Evolutionary conservation across 305 asterid species (phyloP), one percentile per base, ranked within the genome.

Genomic region (Fraxinus nigra): DNA sequence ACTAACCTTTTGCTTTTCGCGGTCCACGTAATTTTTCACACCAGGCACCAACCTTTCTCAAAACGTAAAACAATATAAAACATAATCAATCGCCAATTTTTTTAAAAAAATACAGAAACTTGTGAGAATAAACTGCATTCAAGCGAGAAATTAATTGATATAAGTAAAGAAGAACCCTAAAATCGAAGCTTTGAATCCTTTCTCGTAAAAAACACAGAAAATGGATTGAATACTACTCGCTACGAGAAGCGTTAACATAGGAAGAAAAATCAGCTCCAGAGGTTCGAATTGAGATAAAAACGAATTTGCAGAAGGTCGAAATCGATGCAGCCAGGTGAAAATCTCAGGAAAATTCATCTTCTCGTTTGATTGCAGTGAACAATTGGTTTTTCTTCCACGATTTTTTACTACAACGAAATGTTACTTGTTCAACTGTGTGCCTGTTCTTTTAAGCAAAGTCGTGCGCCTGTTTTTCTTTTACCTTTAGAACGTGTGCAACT

Each of bases 211-310:
- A n/a, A 81, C 84, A 14, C 75, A 78, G 56, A 91, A 6, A 70
- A 90, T 3, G 54, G 97, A 90, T 56, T 81, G 91, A 70, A 91
- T 7, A 26, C 82, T 26, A 76, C 89, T 87, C 79, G 98, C 96
- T 8, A 90, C 1, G 43, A 91, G 78, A 32, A 96, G 59, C 77
- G 97, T 86, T 22, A 91, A 33, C 20, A 91, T 20, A 70, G 98
- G 98, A 72, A 82, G 34, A 13, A 87, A 32, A 38, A 93, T 59
- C 37, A 96, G 90, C 79, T 82, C 84, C 59, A 96, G 83, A 26
- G 99, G 99, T 72, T 96, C 98, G 86, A 82, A 90, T 61, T 88
- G 81, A 14, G 97, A 91, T 65, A 96, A 82, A 63, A 59, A 80
- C 4, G 93, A 90, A 87, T 96, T 94, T 32, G 88, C 88, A 30